These are phyloP conservation scores for Cercospora janseana DNA, from an alignment of 2,329 filamentous ascomycete genomes.

Conservation along the genomic window DNA sequence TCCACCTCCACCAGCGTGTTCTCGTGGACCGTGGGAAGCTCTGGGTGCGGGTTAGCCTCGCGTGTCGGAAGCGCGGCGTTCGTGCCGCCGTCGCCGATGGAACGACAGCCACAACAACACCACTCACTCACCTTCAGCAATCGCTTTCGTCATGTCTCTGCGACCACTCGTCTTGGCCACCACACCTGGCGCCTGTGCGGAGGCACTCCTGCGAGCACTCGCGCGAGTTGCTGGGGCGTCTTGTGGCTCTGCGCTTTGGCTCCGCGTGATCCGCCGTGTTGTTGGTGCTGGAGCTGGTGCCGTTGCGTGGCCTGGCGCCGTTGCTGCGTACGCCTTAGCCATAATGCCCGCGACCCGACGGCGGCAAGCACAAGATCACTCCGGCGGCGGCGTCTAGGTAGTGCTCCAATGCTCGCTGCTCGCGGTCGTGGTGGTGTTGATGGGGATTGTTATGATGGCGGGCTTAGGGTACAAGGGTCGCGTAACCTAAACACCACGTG, in stretches of 20 bases:
- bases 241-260: constrained; percentile 16
- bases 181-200: background rate
- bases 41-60: background rate
- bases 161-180: constrained; percentile 1
- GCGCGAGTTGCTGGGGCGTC: background rate
- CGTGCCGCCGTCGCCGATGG: background rate
- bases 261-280: constrained; percentile 13
- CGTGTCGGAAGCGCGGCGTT: background rate
- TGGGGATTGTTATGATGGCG: too few species aligned
- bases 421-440: too few species aligned
- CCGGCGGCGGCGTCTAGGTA: too few species aligned
- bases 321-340: constrained; percentile 14
- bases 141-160: background rate
- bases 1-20: constrained; percentile 15
- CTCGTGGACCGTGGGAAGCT: constrained; percentile 16
- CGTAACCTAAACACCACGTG: too few species aligned
- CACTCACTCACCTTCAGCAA: background rate
- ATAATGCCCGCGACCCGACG: background rate
- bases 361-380: background rate
- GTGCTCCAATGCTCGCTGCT: too few species aligned
- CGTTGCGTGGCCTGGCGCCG: constrained; percentile 6
- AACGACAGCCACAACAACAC: background rate
- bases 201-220: background rate
- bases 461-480: too few species aligned
- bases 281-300: constrained; percentile 9